Percentiles rank a stretch among this genome's conserved stretches.
Evolutionary conservation across 192 early-diverging fungal species (phyloP).

Genomic region (Glomus cerebriforme): DNA sequence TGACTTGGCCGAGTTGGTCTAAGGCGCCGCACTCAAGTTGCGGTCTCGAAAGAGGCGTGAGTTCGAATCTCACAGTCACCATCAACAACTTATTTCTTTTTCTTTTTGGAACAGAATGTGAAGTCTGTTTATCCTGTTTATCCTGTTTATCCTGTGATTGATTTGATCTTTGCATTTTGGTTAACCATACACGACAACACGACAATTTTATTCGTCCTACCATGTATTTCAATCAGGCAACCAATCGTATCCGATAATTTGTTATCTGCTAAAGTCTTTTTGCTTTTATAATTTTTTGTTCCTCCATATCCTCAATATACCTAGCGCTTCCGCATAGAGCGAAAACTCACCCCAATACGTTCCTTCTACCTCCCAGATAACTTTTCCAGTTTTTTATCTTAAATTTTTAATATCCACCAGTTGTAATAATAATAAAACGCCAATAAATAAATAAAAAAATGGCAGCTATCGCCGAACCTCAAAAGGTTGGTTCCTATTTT

Average conservation of each 20-base stretch:
- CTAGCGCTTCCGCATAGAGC: neutral
- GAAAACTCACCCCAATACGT: conserved; percentile 26
- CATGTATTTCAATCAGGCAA: neutral
- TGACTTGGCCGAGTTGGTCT: conserved; percentile 72
- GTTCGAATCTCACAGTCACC: conserved; percentile 71
- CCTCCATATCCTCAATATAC: neutral
- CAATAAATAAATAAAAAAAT: neutral
- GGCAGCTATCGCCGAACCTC: conserved; percentile 24
- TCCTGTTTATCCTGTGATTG: too few species aligned
- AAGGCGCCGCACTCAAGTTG: conserved; percentile 82
- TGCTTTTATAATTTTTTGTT: conserved; percentile 1
- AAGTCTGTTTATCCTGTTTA: neutral
- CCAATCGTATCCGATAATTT: neutral
- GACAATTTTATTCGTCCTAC: conserved; percentile 11
- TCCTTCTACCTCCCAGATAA: conserved; percentile 5
- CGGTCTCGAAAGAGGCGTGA: conserved; percentile 79
- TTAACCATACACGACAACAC: neutral
- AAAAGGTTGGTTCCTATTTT: conserved; percentile 19
- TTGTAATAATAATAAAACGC: neutral
- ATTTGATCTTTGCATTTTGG: neutral
- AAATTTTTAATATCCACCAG: neutral
- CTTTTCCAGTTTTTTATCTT: neutral
- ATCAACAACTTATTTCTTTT: neutral
- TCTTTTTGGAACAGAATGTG: neutral
- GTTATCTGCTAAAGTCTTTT: neutral